phyloP scores from a whole-genome alignment of 2,329 filamentous ascomycete genomes.

The Alternaria sp. region DNA sequence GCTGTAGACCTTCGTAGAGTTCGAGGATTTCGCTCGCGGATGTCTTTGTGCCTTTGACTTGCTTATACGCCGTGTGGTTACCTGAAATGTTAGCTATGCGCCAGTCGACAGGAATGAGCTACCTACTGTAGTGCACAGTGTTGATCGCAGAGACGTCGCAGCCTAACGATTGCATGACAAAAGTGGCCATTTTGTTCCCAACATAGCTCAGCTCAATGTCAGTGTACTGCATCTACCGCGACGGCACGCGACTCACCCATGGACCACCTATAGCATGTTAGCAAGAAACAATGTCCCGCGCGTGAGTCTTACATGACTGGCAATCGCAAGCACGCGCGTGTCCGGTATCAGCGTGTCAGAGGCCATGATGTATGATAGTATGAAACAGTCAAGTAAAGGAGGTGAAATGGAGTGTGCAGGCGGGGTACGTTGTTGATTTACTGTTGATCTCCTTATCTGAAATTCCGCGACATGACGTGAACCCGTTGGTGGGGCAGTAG shows the following conservation, averaged over 20 bases:
- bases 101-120: neutral
- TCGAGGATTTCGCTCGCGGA: slow-evolving; percentile 82
- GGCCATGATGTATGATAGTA: slow-evolving; percentile 29
- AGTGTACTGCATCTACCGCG: slow-evolving; percentile 18
- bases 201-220: slow-evolving; percentile 72
- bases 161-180: slow-evolving; percentile 90
- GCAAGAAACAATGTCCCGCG: slow-evolving; percentile 21
- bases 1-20: slow-evolving; percentile 82
- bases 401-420: neutral
- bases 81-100: slow-evolving; percentile 59
- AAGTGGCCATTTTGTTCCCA: slow-evolving; percentile 95
- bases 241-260: slow-evolving; percentile 64
- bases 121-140: slow-evolving; percentile 94
- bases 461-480: slow-evolving; percentile 43
- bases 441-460: slow-evolving; percentile 46
- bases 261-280: slow-evolving; percentile 66
- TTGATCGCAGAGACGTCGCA: slow-evolving; percentile 95
- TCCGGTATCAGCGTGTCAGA: slow-evolving; percentile 60
- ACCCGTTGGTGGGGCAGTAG: slow-evolving; percentile 36
- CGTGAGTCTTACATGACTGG: slow-evolving; percentile 82
- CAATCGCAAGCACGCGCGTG: slow-evolving; percentile 80
- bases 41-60: slow-evolving; percentile 83
- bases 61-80: slow-evolving; percentile 92
- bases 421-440: slow-evolving; percentile 18
- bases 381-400: neutral